Base-by-base conservation (phyloP, 2,329 filamentous ascomycete species). In the Hypoxylon rubiginosum region DNA sequence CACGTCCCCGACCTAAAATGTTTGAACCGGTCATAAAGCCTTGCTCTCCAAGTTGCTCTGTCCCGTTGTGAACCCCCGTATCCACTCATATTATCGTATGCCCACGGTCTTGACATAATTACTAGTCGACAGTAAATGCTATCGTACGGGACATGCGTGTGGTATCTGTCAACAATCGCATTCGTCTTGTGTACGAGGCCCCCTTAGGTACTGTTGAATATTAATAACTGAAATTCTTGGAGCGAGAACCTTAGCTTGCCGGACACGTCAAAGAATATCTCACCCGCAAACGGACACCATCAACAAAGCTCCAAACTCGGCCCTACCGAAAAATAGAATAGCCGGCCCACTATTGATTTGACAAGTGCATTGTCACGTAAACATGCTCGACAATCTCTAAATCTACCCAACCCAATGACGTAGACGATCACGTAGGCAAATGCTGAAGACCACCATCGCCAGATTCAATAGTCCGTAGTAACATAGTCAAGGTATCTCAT, bases 401-500 rank as follows among this genome's bases (percentile, higher is more conserved):
- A 30, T 30, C 8, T 9, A 30, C 3, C 6, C 6, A 9, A 30
- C 21, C 2, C 21, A 24, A 24, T 24, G 21, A 30, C 6, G 5
- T 30, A 30, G 28, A 30, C 8, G 8, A 30, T 30, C 21, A 24
- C 21, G 5, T 9, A 30, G 28, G 6, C 28, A 7, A 30, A 30
- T 30, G 28, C 28, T 30, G 15, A 39, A 15, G 36, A 13, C 11
- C 15, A 5, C 36, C n/a, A 15, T 39, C 3, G 4, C 7, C 11
- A 39, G 36, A 39, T 7, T 13, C 36, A 39, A 39, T 24, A 24
- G 21, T 24, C 21, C 2, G 21, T 24, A 24, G 21, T 24, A 24
- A 24, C 21, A 24, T 57, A 45, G 45, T 57, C 55, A 54, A 58
- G 21, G 26, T 67, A 62, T 62, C 66, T 68, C 62, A 41, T 59